These are phyloP conservation scores for Halophytophthora batemanensis DNA, from an alignment of 352 stramenopile genomes.

Conservation along the genomic window DNA sequence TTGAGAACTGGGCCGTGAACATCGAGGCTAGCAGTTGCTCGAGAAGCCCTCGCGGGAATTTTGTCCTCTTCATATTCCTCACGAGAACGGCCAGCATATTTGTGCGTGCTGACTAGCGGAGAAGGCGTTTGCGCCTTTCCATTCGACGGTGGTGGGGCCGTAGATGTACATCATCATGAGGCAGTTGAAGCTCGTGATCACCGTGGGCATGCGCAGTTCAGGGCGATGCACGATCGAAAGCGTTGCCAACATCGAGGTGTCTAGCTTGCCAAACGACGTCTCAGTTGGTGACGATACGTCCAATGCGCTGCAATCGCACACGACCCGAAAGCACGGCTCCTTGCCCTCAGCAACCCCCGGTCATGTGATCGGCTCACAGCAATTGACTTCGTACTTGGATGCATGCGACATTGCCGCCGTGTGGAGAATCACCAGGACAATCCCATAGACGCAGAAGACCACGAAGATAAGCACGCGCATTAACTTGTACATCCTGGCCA, in stretches of 20 bases:
- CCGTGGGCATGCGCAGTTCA: slow-evolving; percentile 7
- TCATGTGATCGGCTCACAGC: slow-evolving; percentile 9
- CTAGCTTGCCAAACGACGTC: slow-evolving; percentile 15
- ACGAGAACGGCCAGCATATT: slow-evolving; percentile 11
- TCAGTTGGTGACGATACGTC: slow-evolving; percentile 5
- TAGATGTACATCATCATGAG: slow-evolving; percentile 14
- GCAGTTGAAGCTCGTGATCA: slow-evolving; percentile 7
- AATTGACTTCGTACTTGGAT: slow-evolving; percentile 11
- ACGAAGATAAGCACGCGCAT: slow-evolving; percentile 6
- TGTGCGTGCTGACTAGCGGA: slow-evolving; percentile 10
- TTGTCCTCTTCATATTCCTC: slow-evolving; percentile 5
- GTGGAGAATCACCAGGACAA: slow-evolving; percentile 13
- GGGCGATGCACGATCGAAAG: slow-evolving; percentile 15
- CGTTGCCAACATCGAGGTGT: slow-evolving; percentile 2
- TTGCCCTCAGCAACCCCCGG: slow-evolving; percentile 23
- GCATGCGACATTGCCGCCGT: slow-evolving; percentile 3
- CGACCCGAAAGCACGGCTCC: slow-evolving; percentile 17
- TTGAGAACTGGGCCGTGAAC: slow-evolving; percentile 17
- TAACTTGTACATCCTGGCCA: slow-evolving; percentile 1
- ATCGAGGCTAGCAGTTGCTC: slow-evolving; percentile 9
- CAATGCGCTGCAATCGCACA: slow-evolving; percentile 15
- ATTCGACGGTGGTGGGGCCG: slow-evolving; percentile 17
- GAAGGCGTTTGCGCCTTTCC: slow-evolving; percentile 11
- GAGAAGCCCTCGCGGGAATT: slow-evolving; percentile 11
- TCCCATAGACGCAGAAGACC: slow-evolving; percentile 15